A percentile compares a stretch with the other conserved stretches of the same genome.
phyloP scores from a whole-genome alignment of 1,284 basidiomycete genomes.

The Ceratobasidium sp. region DNA sequence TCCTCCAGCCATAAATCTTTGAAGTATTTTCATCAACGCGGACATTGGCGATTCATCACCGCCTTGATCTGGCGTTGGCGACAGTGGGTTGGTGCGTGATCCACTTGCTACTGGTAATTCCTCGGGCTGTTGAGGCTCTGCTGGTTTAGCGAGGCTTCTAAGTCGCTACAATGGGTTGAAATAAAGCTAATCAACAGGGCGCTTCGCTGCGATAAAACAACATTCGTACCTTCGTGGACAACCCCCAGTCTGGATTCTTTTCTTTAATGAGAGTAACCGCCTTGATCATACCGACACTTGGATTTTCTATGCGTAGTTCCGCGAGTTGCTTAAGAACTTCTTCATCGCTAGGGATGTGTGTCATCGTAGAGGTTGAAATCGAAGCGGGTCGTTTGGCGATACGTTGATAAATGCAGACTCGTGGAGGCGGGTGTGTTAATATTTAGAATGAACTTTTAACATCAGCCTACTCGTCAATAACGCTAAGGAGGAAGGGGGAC shows the following conservation, averaged over 20 bases:
- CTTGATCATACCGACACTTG: not conserved
- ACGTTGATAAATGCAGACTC: too few relatives aligned
- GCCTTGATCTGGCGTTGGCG: not conserved
- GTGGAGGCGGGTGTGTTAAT: too few relatives aligned
- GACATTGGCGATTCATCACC: not conserved
- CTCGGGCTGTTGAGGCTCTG: not conserved
- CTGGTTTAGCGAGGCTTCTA: not conserved
- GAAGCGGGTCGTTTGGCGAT: too few relatives aligned
- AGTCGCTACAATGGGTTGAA: not conserved
- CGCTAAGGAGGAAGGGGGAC: too few relatives aligned
- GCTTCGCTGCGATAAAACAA: too few relatives aligned
- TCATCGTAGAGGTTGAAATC: not conserved
- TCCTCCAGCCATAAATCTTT: conserved; percentile 1
- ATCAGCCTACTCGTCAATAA: too few relatives aligned
- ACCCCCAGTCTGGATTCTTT: conserved; percentile 2
- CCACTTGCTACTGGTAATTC: not conserved
- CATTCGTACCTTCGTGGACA: not conserved
- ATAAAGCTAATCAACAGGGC: not conserved
- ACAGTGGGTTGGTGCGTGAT: too few relatives aligned
- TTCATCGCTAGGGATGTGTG: conserved; percentile 1
- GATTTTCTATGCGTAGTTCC: not conserved
- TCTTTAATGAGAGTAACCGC: not conserved
- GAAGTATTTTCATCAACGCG: not conserved
- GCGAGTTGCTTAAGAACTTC: not conserved
- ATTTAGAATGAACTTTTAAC: too few relatives aligned